These are phyloP conservation scores for Ogataea henricii DNA, from an alignment of 805 yeast genomes.

Conservation along the genomic window DNA sequence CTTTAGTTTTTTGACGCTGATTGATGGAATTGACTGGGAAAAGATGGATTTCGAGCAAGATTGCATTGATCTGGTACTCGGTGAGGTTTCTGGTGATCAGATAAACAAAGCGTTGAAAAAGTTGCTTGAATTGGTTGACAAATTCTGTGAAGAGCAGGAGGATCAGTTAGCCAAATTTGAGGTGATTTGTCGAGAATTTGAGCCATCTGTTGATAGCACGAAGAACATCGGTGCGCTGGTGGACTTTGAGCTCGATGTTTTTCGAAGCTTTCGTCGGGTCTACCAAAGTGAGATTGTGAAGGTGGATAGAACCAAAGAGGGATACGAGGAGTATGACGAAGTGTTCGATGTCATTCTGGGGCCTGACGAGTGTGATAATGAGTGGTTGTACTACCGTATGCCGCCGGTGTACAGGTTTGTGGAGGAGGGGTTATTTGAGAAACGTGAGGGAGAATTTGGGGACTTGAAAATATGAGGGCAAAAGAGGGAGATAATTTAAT, in stretches of 20 bases:
- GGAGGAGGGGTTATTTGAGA: slow-evolving; percentile 7
- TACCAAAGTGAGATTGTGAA: slow-evolving; percentile 6
- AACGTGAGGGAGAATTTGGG: slow-evolving; percentile 5
- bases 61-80: slow-evolving; percentile 18
- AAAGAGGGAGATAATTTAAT: neutral
- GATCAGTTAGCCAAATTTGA: slow-evolving; percentile 16
- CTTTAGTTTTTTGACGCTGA: slow-evolving; percentile 36
- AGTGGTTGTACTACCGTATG: slow-evolving; percentile 25
- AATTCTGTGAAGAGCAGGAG: slow-evolving; percentile 12
- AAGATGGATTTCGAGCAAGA: slow-evolving; percentile 31
- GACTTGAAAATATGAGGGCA: slow-evolving; percentile 7
- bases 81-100: slow-evolving; percentile 14
- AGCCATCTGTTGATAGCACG: slow-evolving; percentile 18
- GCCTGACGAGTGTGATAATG: slow-evolving; percentile 20
- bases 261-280: slow-evolving; percentile 10
- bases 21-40: slow-evolving; percentile 26
- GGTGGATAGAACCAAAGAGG: slow-evolving; percentile 5
- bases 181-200: slow-evolving; percentile 21
- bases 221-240: slow-evolving; percentile 21
- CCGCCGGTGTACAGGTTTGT: slow-evolving; percentile 28
- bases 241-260: slow-evolving; percentile 21
- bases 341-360: slow-evolving; percentile 20
- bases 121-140: slow-evolving; percentile 18
- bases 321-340: slow-evolving; percentile 16
- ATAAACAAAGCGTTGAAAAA: slow-evolving; percentile 16